Base-by-base conservation (phyloP, 176 grass and related monocot species). In the Ensete glaucum region DNA sequence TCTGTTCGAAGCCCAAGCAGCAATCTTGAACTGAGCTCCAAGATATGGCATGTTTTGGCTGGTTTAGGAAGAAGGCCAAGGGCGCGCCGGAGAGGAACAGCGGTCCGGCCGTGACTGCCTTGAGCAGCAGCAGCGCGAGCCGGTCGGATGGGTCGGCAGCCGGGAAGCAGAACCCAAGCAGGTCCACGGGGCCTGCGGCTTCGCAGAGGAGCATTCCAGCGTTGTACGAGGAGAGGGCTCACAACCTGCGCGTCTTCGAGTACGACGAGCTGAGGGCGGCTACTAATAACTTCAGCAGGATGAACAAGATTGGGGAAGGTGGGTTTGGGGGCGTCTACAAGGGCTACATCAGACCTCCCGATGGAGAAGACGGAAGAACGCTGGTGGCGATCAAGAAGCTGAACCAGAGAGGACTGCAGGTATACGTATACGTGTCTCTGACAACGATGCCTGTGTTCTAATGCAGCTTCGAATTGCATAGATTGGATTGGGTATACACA, bases 291-390 rank as follows among this genome's bases (percentile, higher is more conserved):
- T 96, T 96, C 83, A 96, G 86, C 85, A 82, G 93, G 75, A 76
- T 86, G 52, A 81, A 90, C 72, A 96, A 96, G 84, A 62, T 92
- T 78, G 93, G 93, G 57, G 81, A 96, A 86, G 93, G 93, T 21
- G 89, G 89, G 9, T 96, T 96, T 69, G 93, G 93, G 52, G 84
- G 68, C 80, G 93, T 96, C 73, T 96, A 86, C 75, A 91, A 88
- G 73, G 93, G 85, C 67, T 88, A 88, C 84, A 82, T 96, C 79
- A 77, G 71, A 51, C 77, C 85, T 76, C 83, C 74, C 23, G 70
- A 54, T 24, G 73, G 48, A 70, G 71, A 4, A n/a, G 83, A 76
- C 8, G 82, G 64, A 8, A 80, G 76, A 6, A 76, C 82, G 62
- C 69, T 82, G 7, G 87, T 96, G 76, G 93, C 93, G 14, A 87